Conservation (phyloP, 495 filamentous ascomycete genomes). For the Daldinia grandis region DNA sequence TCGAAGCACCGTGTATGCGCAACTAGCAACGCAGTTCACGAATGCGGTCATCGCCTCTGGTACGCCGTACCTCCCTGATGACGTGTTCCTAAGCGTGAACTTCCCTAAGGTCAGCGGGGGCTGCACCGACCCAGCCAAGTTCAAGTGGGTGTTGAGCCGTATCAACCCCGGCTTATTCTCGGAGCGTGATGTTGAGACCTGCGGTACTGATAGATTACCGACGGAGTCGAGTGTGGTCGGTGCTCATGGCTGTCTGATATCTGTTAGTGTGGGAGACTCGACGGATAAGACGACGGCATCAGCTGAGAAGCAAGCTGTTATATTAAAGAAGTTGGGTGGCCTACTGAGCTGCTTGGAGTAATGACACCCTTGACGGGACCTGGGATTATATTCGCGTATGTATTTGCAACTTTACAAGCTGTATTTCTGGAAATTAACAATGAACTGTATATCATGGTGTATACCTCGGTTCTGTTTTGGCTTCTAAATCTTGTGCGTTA, state of each 20-base stretch:
- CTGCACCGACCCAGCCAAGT: constrained; percentile 59
- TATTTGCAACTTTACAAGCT: neutral
- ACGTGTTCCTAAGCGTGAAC: constrained; percentile 73
- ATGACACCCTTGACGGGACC: neutral
- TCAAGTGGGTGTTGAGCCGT: constrained; percentile 68
- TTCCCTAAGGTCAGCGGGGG: constrained; percentile 60
- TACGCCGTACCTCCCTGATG: constrained; percentile 65
- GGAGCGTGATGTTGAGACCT: constrained; percentile 63
- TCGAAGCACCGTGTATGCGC: constrained; percentile 66
- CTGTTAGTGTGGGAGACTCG: constrained; percentile 69
- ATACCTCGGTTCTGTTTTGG: too few relatives aligned
- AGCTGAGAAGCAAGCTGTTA: constrained; percentile 62
- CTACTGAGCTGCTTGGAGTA: constrained; percentile 58
- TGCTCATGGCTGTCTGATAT: constrained; percentile 63
- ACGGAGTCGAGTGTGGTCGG: constrained; percentile 61
- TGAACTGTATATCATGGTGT: neutral
- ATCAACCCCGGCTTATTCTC: constrained; percentile 64
- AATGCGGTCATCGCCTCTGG: constrained; percentile 61
- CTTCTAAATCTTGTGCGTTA: too few relatives aligned
- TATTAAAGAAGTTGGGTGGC: constrained; percentile 62
- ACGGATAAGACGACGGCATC: constrained; percentile 65
- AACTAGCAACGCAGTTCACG: constrained; percentile 66
- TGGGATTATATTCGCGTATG: neutral
- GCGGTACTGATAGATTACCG: constrained; percentile 64
- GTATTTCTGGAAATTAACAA: neutral